These are phyloP conservation scores for Globisporangium carolinianum DNA, from an alignment of 352 stramenopile genomes.

Conservation along the genomic window DNA sequence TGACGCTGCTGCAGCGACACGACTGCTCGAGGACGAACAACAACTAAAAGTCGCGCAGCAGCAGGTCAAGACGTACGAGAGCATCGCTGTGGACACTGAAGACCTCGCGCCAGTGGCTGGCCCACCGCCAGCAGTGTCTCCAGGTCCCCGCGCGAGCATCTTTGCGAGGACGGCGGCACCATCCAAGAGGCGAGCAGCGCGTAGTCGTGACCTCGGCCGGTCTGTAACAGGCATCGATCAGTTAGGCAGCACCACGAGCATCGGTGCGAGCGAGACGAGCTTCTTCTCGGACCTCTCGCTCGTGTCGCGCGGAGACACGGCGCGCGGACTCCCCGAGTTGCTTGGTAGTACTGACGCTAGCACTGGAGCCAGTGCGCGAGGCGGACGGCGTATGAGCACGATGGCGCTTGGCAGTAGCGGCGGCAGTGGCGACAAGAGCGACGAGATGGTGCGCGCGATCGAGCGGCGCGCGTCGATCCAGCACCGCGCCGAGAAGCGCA, in stretches of 20 bases:
- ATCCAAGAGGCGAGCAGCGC: not conserved
- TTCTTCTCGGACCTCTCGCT: conserved; percentile 7
- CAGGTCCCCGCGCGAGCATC: conserved; percentile 10
- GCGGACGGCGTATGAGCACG: not conserved
- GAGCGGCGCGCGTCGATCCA: conserved; percentile 38
- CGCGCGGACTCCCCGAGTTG: conserved; percentile 1
- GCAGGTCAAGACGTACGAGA: conserved; percentile 34
- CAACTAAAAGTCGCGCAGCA: not conserved
- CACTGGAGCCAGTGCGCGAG: not conserved
- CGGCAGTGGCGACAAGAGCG: conserved; percentile 13
- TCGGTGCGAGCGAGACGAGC: conserved; percentile 11
- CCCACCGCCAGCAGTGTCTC: not conserved
- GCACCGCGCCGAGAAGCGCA: conserved; percentile 39
- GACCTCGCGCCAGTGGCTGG: conserved; percentile 5
- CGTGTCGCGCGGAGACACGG: not conserved
- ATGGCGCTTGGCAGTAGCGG: not conserved
- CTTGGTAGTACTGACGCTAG: not conserved
- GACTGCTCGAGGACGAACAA: not conserved
- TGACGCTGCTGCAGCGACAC: not conserved
- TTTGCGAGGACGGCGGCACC: conserved; percentile 10
- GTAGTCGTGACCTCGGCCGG: not conserved
- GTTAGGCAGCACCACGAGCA: conserved; percentile 1
- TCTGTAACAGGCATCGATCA: not conserved
- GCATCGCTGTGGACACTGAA: conserved; percentile 36
- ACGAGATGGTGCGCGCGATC: conserved; percentile 23